Conservation (phyloP, 352 stramenopile species). For the Globisporangium abappressorium region DNA sequence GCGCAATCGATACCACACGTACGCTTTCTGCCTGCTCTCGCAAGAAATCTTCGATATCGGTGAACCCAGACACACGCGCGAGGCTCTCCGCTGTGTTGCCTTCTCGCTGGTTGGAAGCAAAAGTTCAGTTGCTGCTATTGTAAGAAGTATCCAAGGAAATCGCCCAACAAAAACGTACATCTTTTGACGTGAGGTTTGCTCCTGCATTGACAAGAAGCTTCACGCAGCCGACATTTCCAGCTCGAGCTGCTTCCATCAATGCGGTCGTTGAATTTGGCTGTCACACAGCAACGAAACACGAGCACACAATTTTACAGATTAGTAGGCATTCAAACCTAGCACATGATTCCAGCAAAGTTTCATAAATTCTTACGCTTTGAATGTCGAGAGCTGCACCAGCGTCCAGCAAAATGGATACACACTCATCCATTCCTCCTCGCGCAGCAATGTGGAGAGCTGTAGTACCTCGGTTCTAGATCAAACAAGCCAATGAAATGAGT, state of each 20-base stretch:
- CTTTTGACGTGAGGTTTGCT: slow-evolving; percentile 64
- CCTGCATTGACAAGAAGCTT: slow-evolving; percentile 66
- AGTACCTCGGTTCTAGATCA: slow-evolving; percentile 63
- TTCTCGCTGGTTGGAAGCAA: slow-evolving; percentile 40
- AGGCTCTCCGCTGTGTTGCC: slow-evolving; percentile 73
- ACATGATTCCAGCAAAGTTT: not conserved
- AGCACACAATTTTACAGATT: not conserved
- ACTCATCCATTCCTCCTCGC: slow-evolving; percentile 70
- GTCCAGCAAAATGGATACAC: slow-evolving; percentile 65
- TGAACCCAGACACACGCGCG: slow-evolving; percentile 49
- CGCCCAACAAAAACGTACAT: slow-evolving; percentile 43
- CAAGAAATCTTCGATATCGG: slow-evolving; percentile 76
- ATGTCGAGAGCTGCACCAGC: slow-evolving; percentile 68
- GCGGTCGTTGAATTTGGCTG: slow-evolving; percentile 86
- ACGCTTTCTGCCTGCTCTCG: slow-evolving; percentile 82
- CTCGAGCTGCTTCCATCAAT: slow-evolving; percentile 83
- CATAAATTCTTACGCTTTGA: slow-evolving; percentile 54
- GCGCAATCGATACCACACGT: slow-evolving; percentile 16
- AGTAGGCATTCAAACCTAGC: not conserved
- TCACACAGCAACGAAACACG: not conserved
- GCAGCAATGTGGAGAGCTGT: slow-evolving; percentile 82
- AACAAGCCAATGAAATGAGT: slow-evolving; percentile 12
- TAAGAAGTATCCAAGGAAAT: not conserved
- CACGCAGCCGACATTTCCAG: slow-evolving; percentile 74
- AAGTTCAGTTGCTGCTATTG: not conserved